These are phyloP conservation scores for Thraustotheca clavata DNA, from an alignment of 352 stramenopile genomes.

Conservation along the genomic window DNA sequence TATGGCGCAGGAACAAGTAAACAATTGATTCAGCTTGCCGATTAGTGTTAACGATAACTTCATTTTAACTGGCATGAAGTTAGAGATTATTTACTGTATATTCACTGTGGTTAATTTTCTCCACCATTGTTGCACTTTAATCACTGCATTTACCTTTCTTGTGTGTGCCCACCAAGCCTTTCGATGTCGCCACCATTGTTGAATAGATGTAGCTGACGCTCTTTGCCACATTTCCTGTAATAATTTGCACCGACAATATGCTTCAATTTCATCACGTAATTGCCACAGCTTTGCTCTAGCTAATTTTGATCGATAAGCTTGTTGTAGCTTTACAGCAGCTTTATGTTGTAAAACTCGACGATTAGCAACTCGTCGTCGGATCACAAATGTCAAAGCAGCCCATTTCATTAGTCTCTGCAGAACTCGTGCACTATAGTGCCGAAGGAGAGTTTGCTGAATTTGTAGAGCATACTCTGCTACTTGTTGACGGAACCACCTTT, in stretches of 20 bases:
- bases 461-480: not conserved
- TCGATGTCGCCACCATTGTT: constrained; percentile 44
- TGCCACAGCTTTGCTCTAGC: constrained; percentile 46
- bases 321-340: constrained; percentile 45
- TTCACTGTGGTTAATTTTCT: too few species aligned
- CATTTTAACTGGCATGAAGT: too few species aligned
- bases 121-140: not conserved
- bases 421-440: not conserved
- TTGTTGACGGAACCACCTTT: constrained; percentile 13
- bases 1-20: too few species aligned
- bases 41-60: too few species aligned
- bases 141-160: too few species aligned
- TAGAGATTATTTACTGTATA: too few species aligned
- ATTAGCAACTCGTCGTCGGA: constrained; percentile 17
- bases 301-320: constrained; percentile 48
- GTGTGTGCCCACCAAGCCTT: not conserved
- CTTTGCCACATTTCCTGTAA: constrained; percentile 59
- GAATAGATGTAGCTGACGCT: constrained; percentile 57
- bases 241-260: constrained; percentile 37
- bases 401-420: not conserved
- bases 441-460: not conserved
- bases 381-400: not conserved
- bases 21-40: too few species aligned
- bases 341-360: constrained; percentile 47
- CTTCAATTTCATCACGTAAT: constrained; percentile 54